phyloP scores from a whole-genome alignment of 2,329 filamentous ascomycete genomes.

The Arthroderma uncinatum region DNA sequence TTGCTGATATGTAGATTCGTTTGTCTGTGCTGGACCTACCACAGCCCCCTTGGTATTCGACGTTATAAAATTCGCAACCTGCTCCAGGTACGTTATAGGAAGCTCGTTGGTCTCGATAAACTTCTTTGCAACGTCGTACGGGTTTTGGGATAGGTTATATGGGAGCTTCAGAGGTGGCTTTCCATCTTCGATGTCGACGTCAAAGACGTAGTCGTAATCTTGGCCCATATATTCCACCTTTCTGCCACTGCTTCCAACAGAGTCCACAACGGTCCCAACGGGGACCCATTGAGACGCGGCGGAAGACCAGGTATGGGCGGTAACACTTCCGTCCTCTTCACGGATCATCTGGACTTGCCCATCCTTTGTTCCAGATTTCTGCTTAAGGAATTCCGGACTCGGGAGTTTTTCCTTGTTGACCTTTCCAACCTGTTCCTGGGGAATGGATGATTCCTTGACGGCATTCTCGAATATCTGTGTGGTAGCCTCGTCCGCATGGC shows the following conservation, averaged over 20 bases:
- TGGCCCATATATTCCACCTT: constrained; percentile 69
- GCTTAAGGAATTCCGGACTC: constrained; percentile 72
- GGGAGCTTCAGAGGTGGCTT: constrained; percentile 88
- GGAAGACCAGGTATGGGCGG: constrained; percentile 77
- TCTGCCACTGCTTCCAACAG: constrained; percentile 68
- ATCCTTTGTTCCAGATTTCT: constrained; percentile 82
- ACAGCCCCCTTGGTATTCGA: constrained; percentile 80
- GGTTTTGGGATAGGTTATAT: constrained; percentile 84
- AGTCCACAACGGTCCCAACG: constrained; percentile 88
- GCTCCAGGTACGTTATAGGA: constrained; percentile 75
- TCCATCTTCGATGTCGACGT: constrained; percentile 90
- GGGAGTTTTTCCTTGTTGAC: constrained; percentile 90
- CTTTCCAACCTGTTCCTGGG: constrained; percentile 68
- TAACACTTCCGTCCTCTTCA: constrained; percentile 68
- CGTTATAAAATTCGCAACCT: constrained; percentile 84
- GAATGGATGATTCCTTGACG: constrained; percentile 73
- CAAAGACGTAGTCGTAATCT: constrained; percentile 92
- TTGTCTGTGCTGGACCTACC: constrained; percentile 66
- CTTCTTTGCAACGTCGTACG: constrained; percentile 80
- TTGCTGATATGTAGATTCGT: constrained; percentile 44
- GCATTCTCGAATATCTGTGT: constrained; percentile 68
- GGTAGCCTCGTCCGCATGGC: constrained; percentile 57
- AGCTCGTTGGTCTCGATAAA: constrained; percentile 85
- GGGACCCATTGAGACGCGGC: constrained; percentile 65
- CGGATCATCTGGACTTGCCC: constrained; percentile 89